phyloP scores from a whole-genome alignment of 192 early-diverging fungal genomes.

The Coemansia sp. region DNA sequence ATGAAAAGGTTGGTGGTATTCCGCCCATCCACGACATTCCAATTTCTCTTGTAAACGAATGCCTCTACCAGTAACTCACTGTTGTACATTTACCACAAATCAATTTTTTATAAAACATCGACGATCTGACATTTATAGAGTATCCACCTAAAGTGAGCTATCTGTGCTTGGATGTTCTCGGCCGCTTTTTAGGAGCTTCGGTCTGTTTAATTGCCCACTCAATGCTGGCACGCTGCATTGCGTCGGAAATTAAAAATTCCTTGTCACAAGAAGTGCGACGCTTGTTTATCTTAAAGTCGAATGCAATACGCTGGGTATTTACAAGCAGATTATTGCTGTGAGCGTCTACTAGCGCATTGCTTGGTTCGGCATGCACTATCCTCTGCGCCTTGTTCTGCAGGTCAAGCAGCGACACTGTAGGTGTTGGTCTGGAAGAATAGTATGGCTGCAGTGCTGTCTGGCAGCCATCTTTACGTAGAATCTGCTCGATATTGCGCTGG shows the following conservation, averaged over 20 bases:
- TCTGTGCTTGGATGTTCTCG: background rate
- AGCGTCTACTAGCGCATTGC: background rate
- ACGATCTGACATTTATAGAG: background rate
- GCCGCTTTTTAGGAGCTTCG: background rate
- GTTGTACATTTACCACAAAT: background rate
- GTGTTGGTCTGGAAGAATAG: background rate
- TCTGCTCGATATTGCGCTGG: constrained; percentile 1
- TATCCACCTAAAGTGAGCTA: background rate
- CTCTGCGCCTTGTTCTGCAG: background rate
- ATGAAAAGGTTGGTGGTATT: constrained; percentile 43
- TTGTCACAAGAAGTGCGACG: constrained; percentile 23
- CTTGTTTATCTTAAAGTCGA: constrained; percentile 5
- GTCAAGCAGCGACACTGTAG: background rate
- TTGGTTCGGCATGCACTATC: background rate
- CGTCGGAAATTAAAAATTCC: constrained; percentile 16
- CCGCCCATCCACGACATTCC: constrained; percentile 45
- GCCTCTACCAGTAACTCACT: constrained; percentile 58
- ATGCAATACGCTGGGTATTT: background rate
- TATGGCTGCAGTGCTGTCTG: background rate
- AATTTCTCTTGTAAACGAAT: constrained; percentile 70
- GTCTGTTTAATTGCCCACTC: background rate
- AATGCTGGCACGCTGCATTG: constrained; percentile 22
- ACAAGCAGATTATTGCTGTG: background rate
- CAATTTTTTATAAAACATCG: background rate
- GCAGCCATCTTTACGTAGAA: background rate